A percentile compares a stretch with the other conserved stretches of the same genome.
Conservation (phyloP, 768 basidiomycete genomes). For the Macrolepiota dolichaula region DNA sequence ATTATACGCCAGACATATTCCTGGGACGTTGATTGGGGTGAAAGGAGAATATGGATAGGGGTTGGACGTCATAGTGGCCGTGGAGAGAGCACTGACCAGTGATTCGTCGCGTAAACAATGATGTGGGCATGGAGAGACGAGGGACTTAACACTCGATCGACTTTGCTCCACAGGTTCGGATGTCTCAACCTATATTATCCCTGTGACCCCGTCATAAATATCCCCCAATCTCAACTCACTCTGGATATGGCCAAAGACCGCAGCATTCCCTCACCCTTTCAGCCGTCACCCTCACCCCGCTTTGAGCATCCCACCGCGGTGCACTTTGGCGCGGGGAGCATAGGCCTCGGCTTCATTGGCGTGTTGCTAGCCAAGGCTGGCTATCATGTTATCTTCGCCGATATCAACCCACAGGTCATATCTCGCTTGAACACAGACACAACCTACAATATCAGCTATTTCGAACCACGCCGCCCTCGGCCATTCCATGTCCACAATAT, state of each 20-base stretch:
- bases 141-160: too few relatives aligned
- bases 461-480: conserved; percentile 1
- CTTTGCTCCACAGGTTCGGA: too few relatives aligned
- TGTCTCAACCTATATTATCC: too few relatives aligned
- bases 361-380: conserved; percentile 9
- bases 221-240: too few relatives aligned
- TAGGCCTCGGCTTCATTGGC: conserved; percentile 9
- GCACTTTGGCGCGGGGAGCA: conserved; percentile 10
- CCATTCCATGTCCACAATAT: conserved; percentile 9
- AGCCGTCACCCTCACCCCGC: background rate
- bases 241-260: background rate
- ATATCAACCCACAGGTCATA: conserved; percentile 4
- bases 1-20: too few relatives aligned
- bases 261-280: background rate
- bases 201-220: too few relatives aligned
- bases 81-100: too few relatives aligned
- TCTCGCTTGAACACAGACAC: background rate
- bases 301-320: conserved; percentile 8
- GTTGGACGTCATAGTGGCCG: too few relatives aligned
- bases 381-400: conserved; percentile 11
- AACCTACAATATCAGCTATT: conserved; percentile 6
- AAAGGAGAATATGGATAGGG: too few relatives aligned
- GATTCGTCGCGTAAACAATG: too few relatives aligned
- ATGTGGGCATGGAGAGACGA: too few relatives aligned
- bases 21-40: too few relatives aligned